Conservation (phyloP, 179 eudicot genomes). For the Drosera spatulata region DNA sequence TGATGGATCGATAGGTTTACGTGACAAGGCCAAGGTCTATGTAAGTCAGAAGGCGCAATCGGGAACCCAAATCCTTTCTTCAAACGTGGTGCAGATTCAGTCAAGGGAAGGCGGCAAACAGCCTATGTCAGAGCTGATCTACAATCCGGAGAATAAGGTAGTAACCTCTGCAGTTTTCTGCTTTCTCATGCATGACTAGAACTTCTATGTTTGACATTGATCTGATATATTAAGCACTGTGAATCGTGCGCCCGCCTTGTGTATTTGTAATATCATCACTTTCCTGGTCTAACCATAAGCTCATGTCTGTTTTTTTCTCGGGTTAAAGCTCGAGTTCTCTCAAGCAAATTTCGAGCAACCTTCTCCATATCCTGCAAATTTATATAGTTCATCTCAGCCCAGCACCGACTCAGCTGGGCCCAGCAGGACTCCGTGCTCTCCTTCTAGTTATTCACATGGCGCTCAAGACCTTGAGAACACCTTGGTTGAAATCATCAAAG, state of each 20-base stretch:
- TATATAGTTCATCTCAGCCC: conserved; percentile 27
- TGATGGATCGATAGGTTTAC: conserved; percentile 9
- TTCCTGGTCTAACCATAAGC: background rate
- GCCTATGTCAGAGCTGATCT: conserved; percentile 43
- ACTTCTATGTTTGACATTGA: background rate
- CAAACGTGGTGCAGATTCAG: conserved; percentile 31
- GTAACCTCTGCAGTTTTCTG: background rate
- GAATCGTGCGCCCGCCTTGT: background rate
- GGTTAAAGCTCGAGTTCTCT: conserved; percentile 35
- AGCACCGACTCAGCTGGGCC: conserved; percentile 19
- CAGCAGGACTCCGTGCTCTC: conserved; percentile 22
- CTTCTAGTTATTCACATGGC: conserved; percentile 19
- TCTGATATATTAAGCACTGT: background rate
- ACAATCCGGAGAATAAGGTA: conserved; percentile 65
- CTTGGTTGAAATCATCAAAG: conserved; percentile 58
- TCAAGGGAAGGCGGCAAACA: conserved; percentile 48
- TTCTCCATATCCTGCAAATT: conserved; percentile 31
- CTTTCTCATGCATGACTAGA: background rate
- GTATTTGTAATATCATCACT: background rate
- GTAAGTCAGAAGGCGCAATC: conserved; percentile 23
- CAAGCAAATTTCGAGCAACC: conserved; percentile 37
- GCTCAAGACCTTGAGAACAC: conserved; percentile 39
- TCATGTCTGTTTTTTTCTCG: background rate
- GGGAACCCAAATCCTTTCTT: conserved; percentile 25
- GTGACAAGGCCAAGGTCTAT: conserved; percentile 17